These are phyloP conservation scores for Pholiota conissans DNA, from an alignment of 768 basidiomycete genomes.

Conservation along the genomic window DNA sequence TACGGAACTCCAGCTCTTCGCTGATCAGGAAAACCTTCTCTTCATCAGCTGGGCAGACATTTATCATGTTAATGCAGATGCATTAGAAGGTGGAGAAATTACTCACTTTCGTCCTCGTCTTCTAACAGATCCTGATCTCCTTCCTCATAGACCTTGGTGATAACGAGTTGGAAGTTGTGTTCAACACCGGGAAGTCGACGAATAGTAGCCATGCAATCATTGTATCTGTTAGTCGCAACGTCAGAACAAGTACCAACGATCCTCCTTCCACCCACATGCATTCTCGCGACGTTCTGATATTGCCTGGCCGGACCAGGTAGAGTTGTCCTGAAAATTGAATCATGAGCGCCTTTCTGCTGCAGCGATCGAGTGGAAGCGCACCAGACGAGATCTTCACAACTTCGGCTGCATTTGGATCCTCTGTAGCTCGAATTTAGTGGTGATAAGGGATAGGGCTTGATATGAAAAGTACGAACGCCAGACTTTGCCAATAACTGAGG, in stretches of 20 bases:
- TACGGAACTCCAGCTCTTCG: conserved; percentile 85
- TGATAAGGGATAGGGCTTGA: conserved; percentile 13
- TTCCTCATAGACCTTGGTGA: conserved; percentile 96
- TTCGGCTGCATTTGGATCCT: conserved; percentile 93
- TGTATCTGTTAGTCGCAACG: conserved; percentile 59
- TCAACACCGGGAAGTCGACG: conserved; percentile 76
- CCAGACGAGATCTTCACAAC: conserved; percentile 91
- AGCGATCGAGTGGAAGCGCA: conserved; percentile 10
- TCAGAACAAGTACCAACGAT: neutral
- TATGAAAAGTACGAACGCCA: conserved; percentile 71
- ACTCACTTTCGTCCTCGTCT: conserved; percentile 87
- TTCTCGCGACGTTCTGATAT: conserved; percentile 88
- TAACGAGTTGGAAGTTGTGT: conserved; percentile 87
- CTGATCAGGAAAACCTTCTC: conserved; percentile 92
- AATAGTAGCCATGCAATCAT: conserved; percentile 93
- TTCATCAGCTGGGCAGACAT: conserved; percentile 69
- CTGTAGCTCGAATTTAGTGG: conserved; percentile 38
- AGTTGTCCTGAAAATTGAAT: conserved; percentile 56
- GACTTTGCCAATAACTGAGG: conserved; percentile 83
- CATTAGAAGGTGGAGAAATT: neutral
- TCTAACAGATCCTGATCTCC: conserved; percentile 94
- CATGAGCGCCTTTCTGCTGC: conserved; percentile 1
- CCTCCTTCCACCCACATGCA: conserved; percentile 77
- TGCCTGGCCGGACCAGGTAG: conserved; percentile 87
- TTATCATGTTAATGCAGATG: neutral